These are phyloP conservation scores for Lachnellula subtilissima DNA, from an alignment of 2,329 filamentous ascomycete genomes.

Conservation along the genomic window DNA sequence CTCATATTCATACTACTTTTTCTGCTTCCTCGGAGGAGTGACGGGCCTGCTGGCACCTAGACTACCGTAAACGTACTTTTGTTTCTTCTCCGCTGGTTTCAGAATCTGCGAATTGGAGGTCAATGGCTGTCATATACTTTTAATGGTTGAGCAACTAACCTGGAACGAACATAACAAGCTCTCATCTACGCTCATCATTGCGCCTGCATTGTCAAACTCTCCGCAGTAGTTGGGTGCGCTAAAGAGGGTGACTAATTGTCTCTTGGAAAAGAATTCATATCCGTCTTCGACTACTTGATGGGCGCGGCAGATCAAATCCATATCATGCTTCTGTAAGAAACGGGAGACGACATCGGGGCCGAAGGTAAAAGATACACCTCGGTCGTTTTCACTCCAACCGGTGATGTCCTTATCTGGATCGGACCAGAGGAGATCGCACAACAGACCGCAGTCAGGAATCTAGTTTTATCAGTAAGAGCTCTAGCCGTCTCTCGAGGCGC, in stretches of 20 bases:
- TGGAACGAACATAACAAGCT: conserved; percentile 98
- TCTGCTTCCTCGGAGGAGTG: conserved; percentile 67
- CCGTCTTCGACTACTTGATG: conserved; percentile 99
- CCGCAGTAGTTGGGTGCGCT: conserved; percentile 98
- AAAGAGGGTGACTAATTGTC: conserved; percentile 94
- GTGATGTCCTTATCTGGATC: conserved; percentile 99
- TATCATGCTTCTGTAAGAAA: conserved; percentile 98
- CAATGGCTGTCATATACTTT: background rate
- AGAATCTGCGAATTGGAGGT: conserved; percentile 62
- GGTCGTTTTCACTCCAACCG: conserved; percentile 98
- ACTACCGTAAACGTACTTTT: conserved; percentile 91
- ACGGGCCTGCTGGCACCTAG: conserved; percentile 65
- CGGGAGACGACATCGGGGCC: conserved; percentile 94
- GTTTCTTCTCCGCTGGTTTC: conserved; percentile 99
- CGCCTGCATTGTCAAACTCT: conserved; percentile 98
- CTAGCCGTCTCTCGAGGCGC: conserved; percentile 28
- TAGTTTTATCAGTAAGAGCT: conserved; percentile 41
- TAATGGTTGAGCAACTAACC: conserved; percentile 45
- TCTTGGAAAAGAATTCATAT: conserved; percentile 99
- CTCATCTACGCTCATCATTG: conserved; percentile 99
- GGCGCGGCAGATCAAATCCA: conserved; percentile 98
- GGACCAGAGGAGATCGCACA: conserved; percentile 97
- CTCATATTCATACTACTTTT: conserved; percentile 53
- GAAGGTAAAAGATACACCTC: conserved; percentile 97
- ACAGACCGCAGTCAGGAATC: conserved; percentile 96